phyloP scores from a whole-genome alignment of 2,329 filamentous ascomycete genomes.

The Plenodomus biglobosus region DNA sequence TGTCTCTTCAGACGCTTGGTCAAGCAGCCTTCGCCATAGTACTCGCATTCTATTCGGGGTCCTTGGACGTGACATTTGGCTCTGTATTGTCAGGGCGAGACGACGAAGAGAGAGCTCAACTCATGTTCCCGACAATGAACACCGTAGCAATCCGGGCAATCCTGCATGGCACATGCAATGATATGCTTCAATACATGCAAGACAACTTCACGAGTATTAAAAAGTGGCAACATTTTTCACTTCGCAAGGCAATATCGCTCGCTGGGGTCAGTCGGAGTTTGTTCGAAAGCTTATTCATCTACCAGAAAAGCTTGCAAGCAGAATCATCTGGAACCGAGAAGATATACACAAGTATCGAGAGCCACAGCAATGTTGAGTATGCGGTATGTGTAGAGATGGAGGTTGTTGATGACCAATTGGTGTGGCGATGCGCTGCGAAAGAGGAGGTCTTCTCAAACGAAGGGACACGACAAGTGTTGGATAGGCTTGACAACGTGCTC shows the following conservation, averaged over 20 bases:
- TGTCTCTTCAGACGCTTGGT: constrained; percentile 76
- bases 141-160: constrained; percentile 75
- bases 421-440: constrained; percentile 75
- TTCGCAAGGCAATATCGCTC: constrained; percentile 67
- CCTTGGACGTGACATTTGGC: constrained; percentile 78
- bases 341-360: constrained; percentile 65
- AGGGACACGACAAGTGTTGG: constrained; percentile 57
- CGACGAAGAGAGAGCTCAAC: constrained; percentile 63
- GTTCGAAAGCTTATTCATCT: constrained; percentile 68
- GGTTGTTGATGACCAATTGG: constrained; percentile 54
- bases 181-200: constrained; percentile 74
- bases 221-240: constrained; percentile 75
- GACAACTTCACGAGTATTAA: constrained; percentile 65
- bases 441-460: constrained; percentile 53
- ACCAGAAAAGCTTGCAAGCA: constrained; percentile 56
- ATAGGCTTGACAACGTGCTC: constrained; percentile 62
- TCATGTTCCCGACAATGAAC: constrained; percentile 91
- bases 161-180: constrained; percentile 65
- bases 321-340: constrained; percentile 7
- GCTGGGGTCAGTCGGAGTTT: constrained; percentile 52
- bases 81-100: constrained; percentile 84
- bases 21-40: constrained; percentile 76
- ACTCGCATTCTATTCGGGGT: constrained; percentile 63
- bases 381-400: constrained; percentile 83
- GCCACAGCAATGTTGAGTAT: constrained; percentile 73